Percentiles rank a stretch among this genome's conserved stretches.
These are phyloP conservation scores for Actinomortierella wolfii DNA, from an alignment of 371 early-diverging fungal genomes.

Conservation along the genomic window DNA sequence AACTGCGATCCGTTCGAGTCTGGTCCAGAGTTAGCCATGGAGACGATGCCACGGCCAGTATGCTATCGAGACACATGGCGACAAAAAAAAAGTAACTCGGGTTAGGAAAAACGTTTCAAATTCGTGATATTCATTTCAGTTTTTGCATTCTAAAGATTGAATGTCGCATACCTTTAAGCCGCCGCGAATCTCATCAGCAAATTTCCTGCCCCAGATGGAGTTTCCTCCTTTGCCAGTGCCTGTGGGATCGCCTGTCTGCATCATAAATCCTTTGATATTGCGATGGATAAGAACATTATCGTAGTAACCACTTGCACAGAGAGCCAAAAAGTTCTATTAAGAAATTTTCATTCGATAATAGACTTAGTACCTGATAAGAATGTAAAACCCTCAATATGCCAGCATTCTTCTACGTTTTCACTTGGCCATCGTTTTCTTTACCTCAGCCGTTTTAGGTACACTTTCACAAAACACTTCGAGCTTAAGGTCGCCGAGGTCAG, in stretches of 20 bases:
- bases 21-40: constrained; percentile 96
- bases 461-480: constrained; percentile 83
- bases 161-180: constrained; percentile 69
- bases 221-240: constrained; percentile 89
- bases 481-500: constrained; percentile 93
- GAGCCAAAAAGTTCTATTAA: constrained; percentile 88
- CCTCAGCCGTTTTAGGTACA: constrained; percentile 85
- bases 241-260: constrained; percentile 94
- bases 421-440: too few species aligned
- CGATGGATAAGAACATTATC: constrained; percentile 84
- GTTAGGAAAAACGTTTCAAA: background rate
- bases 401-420: too few species aligned
- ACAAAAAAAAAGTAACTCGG: background rate
- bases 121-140: too few species aligned
- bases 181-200: constrained; percentile 88
- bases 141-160: background rate
- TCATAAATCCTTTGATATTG: constrained; percentile 90
- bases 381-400: too few species aligned
- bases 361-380: background rate
- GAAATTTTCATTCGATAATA: background rate
- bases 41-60: constrained; percentile 84
- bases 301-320: constrained; percentile 94
- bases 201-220: constrained; percentile 86
- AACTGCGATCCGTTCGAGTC: constrained; percentile 93
- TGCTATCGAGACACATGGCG: constrained; percentile 58